A percentile compares a stretch with the other conserved stretches of the same genome.
Evolutionary conservation across 148 eudicot genomes (phyloP).

Genomic region (Amaranthus cruentus): DNA sequence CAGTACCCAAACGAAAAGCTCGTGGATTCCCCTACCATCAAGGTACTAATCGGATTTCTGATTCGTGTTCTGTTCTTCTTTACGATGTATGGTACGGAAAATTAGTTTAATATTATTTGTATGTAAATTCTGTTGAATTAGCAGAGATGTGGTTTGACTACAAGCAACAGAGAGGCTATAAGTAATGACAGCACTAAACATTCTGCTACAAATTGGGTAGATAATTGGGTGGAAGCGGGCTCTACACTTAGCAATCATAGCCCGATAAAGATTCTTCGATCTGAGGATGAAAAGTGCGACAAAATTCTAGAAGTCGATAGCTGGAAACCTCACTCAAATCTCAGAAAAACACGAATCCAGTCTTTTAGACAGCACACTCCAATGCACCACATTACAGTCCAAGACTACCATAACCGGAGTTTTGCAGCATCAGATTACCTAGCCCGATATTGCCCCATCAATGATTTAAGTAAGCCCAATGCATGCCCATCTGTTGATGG

Average conservation of each 20-base stretch:
- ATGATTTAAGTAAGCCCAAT: conserved; percentile 30
- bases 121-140: background rate
- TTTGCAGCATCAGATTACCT: conserved; percentile 37
- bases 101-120: background rate
- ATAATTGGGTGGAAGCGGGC: conserved; percentile 59
- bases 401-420: conserved; percentile 39
- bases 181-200: conserved; percentile 19
- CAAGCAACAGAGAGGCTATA: background rate
- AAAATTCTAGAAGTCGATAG: conserved; percentile 86
- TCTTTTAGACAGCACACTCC: conserved; percentile 11
- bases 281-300: conserved; percentile 58
- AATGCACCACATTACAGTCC: conserved; percentile 33
- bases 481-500: conserved; percentile 44
- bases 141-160: conserved; percentile 43
- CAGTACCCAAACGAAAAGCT: conserved; percentile 3
- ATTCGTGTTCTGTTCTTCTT: too few species aligned
- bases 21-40: conserved; percentile 22
- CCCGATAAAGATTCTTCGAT: conserved; percentile 20
- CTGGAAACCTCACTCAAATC: conserved; percentile 55
- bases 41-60: conserved; percentile 15
- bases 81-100: background rate
- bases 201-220: conserved; percentile 46
- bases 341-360: conserved; percentile 25
- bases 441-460: conserved; percentile 38
- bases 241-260: conserved; percentile 45